Evolutionary conservation across 1,139 yeast genomes (phyloP).

Genomic region (Blastobotrys proliferans): DNA sequence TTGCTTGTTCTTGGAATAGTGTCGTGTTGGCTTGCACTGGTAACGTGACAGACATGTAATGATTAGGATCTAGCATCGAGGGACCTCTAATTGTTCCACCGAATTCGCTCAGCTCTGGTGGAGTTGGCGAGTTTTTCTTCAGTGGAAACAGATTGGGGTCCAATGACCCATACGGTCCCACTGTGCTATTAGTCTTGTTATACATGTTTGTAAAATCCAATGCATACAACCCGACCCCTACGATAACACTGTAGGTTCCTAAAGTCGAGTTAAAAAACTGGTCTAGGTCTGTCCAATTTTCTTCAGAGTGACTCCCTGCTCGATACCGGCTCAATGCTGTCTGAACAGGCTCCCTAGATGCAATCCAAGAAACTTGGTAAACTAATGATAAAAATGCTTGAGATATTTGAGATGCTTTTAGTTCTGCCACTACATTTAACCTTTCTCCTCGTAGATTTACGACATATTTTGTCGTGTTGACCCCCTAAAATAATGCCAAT

Average conservation of each 20-base stretch:
- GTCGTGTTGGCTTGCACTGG: constrained; percentile 75
- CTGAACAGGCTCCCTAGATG: constrained; percentile 58
- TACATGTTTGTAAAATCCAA: constrained; percentile 40
- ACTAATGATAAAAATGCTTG: constrained; percentile 62
- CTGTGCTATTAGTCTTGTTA: constrained; percentile 34
- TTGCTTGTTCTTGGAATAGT: constrained; percentile 53
- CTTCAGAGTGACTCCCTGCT: constrained; percentile 63
- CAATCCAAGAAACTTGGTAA: constrained; percentile 68
- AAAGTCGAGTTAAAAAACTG: constrained; percentile 54
- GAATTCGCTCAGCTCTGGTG: constrained; percentile 31
- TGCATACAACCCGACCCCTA: constrained; percentile 68
- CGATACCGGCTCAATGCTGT: constrained; percentile 56
- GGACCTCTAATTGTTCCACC: constrained; percentile 33
- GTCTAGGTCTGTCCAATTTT: constrained; percentile 45
- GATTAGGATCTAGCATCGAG: constrained; percentile 25
- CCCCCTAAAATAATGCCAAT: no score
- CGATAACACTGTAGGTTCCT: constrained; percentile 40
- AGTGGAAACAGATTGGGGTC: constrained; percentile 49
- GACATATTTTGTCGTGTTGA: constrained; percentile 66
- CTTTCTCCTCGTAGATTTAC: constrained; percentile 64
- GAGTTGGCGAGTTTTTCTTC: constrained; percentile 37
- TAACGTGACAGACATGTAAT: constrained; percentile 56
- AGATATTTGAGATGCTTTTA: constrained; percentile 73
- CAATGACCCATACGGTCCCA: constrained; percentile 18
- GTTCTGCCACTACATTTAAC: constrained; percentile 69